Evolutionary conservation across 2,329 filamentous ascomycete species (phyloP).

Genomic region (Penicillium brasilianum): DNA sequence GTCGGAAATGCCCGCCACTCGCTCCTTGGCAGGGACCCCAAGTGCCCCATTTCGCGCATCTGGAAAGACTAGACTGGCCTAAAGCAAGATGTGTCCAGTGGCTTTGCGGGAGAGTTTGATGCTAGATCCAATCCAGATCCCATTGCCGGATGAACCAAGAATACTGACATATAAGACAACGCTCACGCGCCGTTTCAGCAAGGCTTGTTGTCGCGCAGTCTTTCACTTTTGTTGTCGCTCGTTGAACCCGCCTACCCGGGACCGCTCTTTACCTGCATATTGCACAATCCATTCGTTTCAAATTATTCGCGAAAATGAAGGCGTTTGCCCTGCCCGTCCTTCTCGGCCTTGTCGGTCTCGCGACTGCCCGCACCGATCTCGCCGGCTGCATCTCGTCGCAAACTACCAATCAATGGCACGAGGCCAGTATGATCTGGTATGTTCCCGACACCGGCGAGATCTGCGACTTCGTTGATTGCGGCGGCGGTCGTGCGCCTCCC

Average conservation of each 20-base stretch:
- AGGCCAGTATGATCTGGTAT: slow-evolving; percentile 55
- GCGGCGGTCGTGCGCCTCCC: slow-evolving; percentile 68
- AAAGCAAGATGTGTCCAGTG: neutral
- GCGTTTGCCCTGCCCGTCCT: slow-evolving; percentile 23
- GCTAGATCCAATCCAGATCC: slow-evolving; percentile 8
- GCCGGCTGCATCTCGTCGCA: slow-evolving; percentile 33
- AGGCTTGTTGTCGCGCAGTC: neutral
- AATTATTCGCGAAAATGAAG: slow-evolving; percentile 27
- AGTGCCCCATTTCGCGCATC: slow-evolving; percentile 5
- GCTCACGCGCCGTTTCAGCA: neutral
- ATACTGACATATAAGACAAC: slow-evolving; percentile 8
- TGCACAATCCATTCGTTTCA: slow-evolving; percentile 12
- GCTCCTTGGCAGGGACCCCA: slow-evolving; percentile 15
- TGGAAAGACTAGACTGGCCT: slow-evolving; percentile 4
- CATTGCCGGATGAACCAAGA: slow-evolving; percentile 5
- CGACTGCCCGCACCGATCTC: slow-evolving; percentile 33
- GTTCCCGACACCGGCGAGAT: slow-evolving; percentile 68
- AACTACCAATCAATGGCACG: slow-evolving; percentile 33
- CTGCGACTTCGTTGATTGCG: slow-evolving; percentile 69
- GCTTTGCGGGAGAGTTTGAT: slow-evolving; percentile 8
- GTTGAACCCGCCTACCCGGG: neutral
- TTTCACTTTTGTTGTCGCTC: slow-evolving; percentile 3
- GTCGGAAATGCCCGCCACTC: slow-evolving; percentile 7
- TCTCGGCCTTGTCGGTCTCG: slow-evolving; percentile 24
- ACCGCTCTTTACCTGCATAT: slow-evolving; percentile 7